Evolutionary conservation across 2,329 filamentous ascomycete genomes (phyloP).

Genomic region (Neofusicoccum laricinum): DNA sequence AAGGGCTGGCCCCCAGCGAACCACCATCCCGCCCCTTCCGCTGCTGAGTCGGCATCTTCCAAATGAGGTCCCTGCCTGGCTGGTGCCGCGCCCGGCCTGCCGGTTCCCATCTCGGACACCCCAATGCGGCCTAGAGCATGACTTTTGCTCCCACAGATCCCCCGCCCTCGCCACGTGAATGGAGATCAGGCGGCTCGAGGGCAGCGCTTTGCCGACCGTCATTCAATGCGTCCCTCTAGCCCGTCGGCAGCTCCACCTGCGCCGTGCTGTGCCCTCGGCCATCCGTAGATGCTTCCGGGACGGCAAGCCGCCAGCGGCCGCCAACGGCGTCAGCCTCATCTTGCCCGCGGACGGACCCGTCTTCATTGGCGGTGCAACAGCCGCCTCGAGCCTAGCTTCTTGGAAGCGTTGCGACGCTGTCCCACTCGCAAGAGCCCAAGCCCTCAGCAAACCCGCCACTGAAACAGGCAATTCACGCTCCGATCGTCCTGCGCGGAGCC

Average conservation of each 20-base stretch:
- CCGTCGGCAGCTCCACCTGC: neutral
- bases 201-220: neutral
- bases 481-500: neutral
- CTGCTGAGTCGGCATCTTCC: neutral
- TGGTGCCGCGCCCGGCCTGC: neutral
- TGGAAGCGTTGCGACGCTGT: neutral
- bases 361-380: neutral
- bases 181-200: neutral
- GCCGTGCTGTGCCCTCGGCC: neutral
- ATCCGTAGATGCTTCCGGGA: neutral
- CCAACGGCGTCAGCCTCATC: neutral
- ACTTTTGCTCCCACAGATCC: neutral
- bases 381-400: slow-evolving; percentile 4
- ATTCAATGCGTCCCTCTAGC: neutral
- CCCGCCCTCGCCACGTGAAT: neutral
- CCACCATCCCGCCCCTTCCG: neutral
- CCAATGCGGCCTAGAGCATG: neutral
- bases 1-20: too few species aligned
- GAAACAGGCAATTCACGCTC: neutral
- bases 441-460: neutral
- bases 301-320: neutral
- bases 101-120: neutral
- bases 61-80: neutral
- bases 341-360: neutral
- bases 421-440: neutral